These are phyloP conservation scores for Aspergillus biplanus DNA, from an alignment of 495 filamentous ascomycete genomes.

Conservation along the genomic window DNA sequence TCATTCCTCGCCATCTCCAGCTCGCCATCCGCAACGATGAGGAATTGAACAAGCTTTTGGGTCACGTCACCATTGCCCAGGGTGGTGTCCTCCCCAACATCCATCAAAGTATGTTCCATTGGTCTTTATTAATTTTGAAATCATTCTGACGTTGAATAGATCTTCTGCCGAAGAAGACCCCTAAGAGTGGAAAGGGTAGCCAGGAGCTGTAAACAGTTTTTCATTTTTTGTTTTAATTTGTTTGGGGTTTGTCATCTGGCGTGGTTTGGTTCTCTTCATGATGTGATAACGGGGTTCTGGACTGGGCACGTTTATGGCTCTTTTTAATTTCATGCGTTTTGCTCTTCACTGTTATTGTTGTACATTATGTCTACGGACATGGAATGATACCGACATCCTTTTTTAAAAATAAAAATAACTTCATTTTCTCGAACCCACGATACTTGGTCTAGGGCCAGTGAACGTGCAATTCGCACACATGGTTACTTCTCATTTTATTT, in stretches of 20 bases:
- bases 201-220: constrained; percentile 79
- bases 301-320: constrained; percentile 75
- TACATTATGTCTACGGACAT: constrained; percentile 90
- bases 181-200: constrained; percentile 87
- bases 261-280: constrained; percentile 66
- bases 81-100: constrained; percentile 99
- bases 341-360: constrained; percentile 76
- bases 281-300: constrained; percentile 92
- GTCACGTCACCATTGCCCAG: constrained; percentile 98
- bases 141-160: constrained; percentile 63
- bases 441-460: too few species aligned
- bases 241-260: constrained; percentile 61
- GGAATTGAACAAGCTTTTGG: constrained; percentile 99
- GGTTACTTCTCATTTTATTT: too few species aligned
- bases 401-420: background rate
- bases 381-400: constrained; percentile 48
- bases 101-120: constrained; percentile 78
- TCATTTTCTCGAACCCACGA: background rate
- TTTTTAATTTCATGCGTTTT: constrained; percentile 66
- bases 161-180: constrained; percentile 97
- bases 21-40: constrained; percentile 99
- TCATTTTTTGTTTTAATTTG: constrained; percentile 46
- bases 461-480: too few species aligned
- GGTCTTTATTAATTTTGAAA: background rate
- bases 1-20: constrained; percentile 98